Percentiles rank a stretch among this genome's conserved stretches.
These are phyloP conservation scores for Lecanicillium sp. DNA, from an alignment of 2,329 filamentous ascomycete species.

Conservation along the genomic window DNA sequence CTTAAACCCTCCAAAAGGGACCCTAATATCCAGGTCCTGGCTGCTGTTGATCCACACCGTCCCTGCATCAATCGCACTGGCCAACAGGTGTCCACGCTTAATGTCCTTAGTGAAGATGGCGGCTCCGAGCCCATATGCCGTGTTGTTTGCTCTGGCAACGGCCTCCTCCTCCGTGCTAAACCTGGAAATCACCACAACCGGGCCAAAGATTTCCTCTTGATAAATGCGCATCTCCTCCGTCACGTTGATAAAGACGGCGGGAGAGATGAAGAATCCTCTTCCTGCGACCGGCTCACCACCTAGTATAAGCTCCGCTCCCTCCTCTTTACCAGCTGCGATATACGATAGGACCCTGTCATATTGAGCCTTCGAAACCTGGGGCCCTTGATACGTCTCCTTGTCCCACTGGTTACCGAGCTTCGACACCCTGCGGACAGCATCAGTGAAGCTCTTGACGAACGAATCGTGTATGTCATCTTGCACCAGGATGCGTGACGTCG, in stretches of 20 bases:
- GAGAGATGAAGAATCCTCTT: slow-evolving; percentile 33
- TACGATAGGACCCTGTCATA: slow-evolving; percentile 60
- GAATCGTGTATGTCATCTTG: slow-evolving; percentile 45
- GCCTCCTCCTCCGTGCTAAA: slow-evolving; percentile 31
- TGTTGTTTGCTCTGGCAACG: slow-evolving; percentile 33
- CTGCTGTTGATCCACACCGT: slow-evolving; percentile 40
- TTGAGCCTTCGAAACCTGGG: slow-evolving; percentile 52
- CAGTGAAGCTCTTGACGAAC: slow-evolving; percentile 48
- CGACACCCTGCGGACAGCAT: slow-evolving; percentile 27
- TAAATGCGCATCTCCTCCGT: slow-evolving; percentile 28
- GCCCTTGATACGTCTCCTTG: slow-evolving; percentile 27
- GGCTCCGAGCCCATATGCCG: slow-evolving; percentile 49
- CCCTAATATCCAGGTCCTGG: slow-evolving; percentile 28
- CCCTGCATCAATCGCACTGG: slow-evolving; percentile 52
- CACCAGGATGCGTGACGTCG: slow-evolving; percentile 47
- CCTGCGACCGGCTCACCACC: slow-evolving; percentile 27
- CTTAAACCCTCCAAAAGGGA: slow-evolving; percentile 34
- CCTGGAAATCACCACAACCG: slow-evolving; percentile 26
- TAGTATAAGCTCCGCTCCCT: slow-evolving; percentile 18
- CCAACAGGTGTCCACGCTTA: slow-evolving; percentile 32
- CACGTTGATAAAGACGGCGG: slow-evolving; percentile 30
- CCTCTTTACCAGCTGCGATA: slow-evolving; percentile 31
- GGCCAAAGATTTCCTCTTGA: slow-evolving; percentile 33
- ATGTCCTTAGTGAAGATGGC: slow-evolving; percentile 53
- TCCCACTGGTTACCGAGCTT: slow-evolving; percentile 26